These are phyloP conservation scores for Curvularia verruculosa DNA, from an alignment of 2,329 filamentous ascomycete genomes.

Conservation along the genomic window DNA sequence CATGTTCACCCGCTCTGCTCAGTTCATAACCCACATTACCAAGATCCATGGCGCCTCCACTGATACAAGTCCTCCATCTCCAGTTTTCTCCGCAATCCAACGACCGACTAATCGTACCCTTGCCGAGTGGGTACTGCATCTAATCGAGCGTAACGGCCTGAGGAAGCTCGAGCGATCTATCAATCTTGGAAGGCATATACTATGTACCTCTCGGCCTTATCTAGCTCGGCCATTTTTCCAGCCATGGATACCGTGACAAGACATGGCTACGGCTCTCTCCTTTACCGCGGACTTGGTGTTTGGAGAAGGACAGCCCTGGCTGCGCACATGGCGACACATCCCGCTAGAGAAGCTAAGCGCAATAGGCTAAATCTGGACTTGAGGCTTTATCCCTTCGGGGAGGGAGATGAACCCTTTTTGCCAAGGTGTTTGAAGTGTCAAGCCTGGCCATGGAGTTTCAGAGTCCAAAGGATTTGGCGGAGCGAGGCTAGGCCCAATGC, in stretches of 20 bases:
- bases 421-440: slow-evolving; percentile 4
- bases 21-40: slow-evolving; percentile 3
- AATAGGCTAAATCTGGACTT: neutral
- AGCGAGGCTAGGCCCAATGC: neutral
- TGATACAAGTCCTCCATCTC: neutral
- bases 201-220: neutral
- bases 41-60: neutral
- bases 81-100: slow-evolving; percentile 1
- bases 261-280: neutral
- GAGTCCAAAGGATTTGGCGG: neutral
- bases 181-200: neutral
- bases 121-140: too few species aligned
- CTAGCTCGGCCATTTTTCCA: neutral
- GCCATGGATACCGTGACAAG: neutral
- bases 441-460: neutral
- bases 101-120: neutral
- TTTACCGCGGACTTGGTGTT: neutral
- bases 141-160: neutral
- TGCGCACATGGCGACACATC: neutral
- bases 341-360: neutral
- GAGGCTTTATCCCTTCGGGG: neutral
- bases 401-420: neutral
- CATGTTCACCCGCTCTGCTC: neutral
- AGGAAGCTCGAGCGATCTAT: neutral
- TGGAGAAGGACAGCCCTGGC: neutral